Evolutionary conservation across 1,284 basidiomycete species (phyloP), one percentile per base, ranked within the genome.

Genomic region (Coniophora puteana): DNA sequence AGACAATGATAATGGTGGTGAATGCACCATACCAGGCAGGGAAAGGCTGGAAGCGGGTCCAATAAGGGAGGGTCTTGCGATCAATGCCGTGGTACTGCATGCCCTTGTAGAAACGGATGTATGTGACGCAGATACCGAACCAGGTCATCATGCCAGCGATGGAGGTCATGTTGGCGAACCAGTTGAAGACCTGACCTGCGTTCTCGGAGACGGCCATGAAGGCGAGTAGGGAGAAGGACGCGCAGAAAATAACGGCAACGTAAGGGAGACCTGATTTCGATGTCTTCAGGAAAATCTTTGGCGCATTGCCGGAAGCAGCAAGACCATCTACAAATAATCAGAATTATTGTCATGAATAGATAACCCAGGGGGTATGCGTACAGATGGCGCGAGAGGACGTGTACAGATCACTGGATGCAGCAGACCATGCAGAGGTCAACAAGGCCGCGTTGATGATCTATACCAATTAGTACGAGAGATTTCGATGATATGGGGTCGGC

Each of bases 371-470:
- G 33, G 8, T 25, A 24, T 27, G 66, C 83, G 56, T 46, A 87
- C 84, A 92, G 12, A 93, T 68, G 2, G 86, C 86, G 38, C 90
- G 79, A 14, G 85, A 89, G 40, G 81, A 81, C 2, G 83, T 84
- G 63, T 90, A 95, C 39, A 94, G 60, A 54, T 93, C 84, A 49
- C 84, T 87, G 27, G 82, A 87, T 3, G 86, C 89, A 5, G 92
- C 89, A 5, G 88, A 92, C 77, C 87, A 89, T 1, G 92, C 92
- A 2, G 89, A 89, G 20, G 83, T 87, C 41, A 94, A 65, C 22
- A 95, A 73, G 57, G 79, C 82, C 6, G 92, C 91, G 60, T 95
- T 95, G 65, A 93, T 90, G 50, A 93, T 66, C 80, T 83, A 20
- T 7, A 29, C n/a, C n/a, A n/a, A n/a, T n/a, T n/a, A n/a, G n/a